Percentiles rank a stretch among this genome's conserved stretches.
phyloP scores from a whole-genome alignment of 2,329 filamentous ascomycete species.

The Biscogniauxia marginata region DNA sequence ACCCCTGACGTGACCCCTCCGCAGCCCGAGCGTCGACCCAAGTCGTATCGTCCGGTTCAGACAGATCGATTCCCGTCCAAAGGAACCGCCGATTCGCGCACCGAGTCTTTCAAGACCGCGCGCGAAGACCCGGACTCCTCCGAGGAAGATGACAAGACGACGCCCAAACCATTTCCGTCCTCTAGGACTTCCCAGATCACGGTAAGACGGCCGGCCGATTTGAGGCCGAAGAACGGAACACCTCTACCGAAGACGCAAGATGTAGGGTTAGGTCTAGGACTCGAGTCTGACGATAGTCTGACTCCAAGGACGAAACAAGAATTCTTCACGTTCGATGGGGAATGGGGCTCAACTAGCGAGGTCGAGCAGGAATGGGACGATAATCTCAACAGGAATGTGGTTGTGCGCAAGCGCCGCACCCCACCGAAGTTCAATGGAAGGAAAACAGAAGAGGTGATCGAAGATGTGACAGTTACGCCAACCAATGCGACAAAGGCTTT shows the following conservation, averaged over 20 bases:
- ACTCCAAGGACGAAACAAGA: constrained; percentile 46
- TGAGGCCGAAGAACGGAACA: constrained; percentile 29
- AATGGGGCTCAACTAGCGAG: constrained; percentile 51
- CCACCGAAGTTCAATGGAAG: constrained; percentile 28
- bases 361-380: constrained; percentile 56
- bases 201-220: constrained; percentile 38
- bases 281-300: constrained; percentile 39
- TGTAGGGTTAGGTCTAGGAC: constrained; percentile 44
- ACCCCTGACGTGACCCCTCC: constrained; percentile 77
- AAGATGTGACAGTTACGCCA: constrained; percentile 47
- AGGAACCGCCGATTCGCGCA: constrained; percentile 56
- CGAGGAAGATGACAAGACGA: constrained; percentile 51
- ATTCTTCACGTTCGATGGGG: constrained; percentile 57
- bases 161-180: constrained; percentile 40
- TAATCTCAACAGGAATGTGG: constrained; percentile 53
- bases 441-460: constrained; percentile 40
- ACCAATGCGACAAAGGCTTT: constrained; percentile 52
- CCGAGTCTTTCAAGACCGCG: constrained; percentile 72
- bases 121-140: constrained; percentile 63
- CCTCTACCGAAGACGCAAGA: too few relatives aligned
- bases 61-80: constrained; percentile 52
- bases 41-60: constrained; percentile 45
- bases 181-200: constrained; percentile 45
- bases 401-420: constrained; percentile 46
- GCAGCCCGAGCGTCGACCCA: constrained; percentile 44